Conservation (phyloP, 202 grass and related monocot species). For the Schoenoplectus triqueter region DNA sequence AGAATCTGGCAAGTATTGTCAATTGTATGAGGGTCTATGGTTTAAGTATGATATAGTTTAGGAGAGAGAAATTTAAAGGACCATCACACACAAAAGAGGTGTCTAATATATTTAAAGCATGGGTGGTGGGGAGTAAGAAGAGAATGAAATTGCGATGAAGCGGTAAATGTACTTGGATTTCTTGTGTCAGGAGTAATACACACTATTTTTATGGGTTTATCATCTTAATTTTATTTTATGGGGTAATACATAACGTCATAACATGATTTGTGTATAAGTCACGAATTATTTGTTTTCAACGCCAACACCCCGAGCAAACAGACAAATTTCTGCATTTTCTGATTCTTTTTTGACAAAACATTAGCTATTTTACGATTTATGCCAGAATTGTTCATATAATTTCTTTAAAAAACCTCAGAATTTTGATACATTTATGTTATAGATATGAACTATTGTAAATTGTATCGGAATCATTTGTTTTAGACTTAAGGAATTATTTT, state of each 20-base stretch:
- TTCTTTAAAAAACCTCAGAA: no score
- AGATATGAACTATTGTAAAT: no score
- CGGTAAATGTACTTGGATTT: conserved; percentile 8
- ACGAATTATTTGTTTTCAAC: neutral
- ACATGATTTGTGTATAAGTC: neutral
- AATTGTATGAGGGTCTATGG: conserved; percentile 27
- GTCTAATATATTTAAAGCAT: conserved; percentile 26
- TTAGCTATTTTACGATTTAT: neutral
- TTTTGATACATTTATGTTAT: no score
- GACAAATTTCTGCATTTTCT: neutral
- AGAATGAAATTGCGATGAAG: conserved; percentile 39
- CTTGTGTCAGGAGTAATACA: conserved; percentile 15
- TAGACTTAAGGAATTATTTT: no score
- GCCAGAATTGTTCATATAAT: neutral
- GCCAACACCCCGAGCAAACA: neutral
- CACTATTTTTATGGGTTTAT: neutral
- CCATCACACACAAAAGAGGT: conserved; percentile 23
- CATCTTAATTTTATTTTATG: conserved; percentile 1
- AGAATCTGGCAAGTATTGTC: neutral
- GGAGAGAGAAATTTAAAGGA: conserved; percentile 11
- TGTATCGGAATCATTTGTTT: no score
- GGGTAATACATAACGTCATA: neutral
- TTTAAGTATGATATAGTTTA: conserved; percentile 29
- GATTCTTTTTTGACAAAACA: neutral
- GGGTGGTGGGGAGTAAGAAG: conserved; percentile 33